Base-by-base conservation (phyloP, 1,284 basidiomycete species). In the Melampsora abietis-canadensis region DNA sequence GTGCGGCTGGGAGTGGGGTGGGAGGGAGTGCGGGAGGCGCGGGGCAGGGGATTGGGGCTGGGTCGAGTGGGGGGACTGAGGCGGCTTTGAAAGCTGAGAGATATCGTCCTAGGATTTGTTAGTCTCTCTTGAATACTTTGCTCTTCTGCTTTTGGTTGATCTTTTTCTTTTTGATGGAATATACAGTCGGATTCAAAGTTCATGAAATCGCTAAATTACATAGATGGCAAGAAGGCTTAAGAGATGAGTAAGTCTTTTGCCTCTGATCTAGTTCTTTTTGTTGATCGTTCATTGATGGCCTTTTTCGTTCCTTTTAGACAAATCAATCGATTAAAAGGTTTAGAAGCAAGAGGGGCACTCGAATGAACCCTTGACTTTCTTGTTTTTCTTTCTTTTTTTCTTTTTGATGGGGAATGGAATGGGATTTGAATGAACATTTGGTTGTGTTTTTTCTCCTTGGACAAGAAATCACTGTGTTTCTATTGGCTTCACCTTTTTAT, bases 131-230 rank as follows among this genome's bases (percentile, higher is more conserved):
- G 47, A 8, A 19, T 19, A 37, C 10, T 51, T 12, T 61, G 30
- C 21, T 30, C 30, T 62, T 69, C 37, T 31, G 12, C 30, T 24
- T 37, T 30, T 34, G 24, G 19, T 30, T 17, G 47, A 34, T 64
- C 21, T 63, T 12, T 4, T 37, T 24, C 0, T 37, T n/a, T 65
- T 12, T 54, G 19, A 24, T 24, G 4, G 51, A 34, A 34, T 34
- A 12, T n/a, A 19, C 27, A 74, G 70, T 96, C 82, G 94, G 94
- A 0, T 97, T 97, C 86, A 91, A 92, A 82, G 85, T 95, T 46
- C 88, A 95, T 80, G 94, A 96, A 84, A 88, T 88, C 78, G 92
- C 94, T n/a, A 92, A 90, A 82, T 83, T 94, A 78, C 89, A 92
- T 81, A 85, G 93, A 80, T 97, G 94, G 94, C 91, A 95, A 82